These are phyloP conservation scores for Perilla frutescens DNA, from an alignment of 257 asterid genomes.

Conservation along the genomic window DNA sequence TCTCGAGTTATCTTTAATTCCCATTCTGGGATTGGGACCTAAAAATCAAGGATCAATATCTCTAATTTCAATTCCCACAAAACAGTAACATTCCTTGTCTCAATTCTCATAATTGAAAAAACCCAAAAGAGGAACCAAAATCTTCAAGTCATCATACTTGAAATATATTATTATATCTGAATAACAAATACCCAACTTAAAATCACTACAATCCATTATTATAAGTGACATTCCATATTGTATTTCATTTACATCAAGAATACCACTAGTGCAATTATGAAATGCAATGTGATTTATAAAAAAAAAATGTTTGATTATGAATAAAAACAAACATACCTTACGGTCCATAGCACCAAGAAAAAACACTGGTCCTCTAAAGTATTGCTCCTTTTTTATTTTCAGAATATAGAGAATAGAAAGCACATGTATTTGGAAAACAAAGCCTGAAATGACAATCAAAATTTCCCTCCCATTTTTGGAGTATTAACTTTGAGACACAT, in stretches of 20 bases:
- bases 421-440: conserved; percentile 34
- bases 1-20: background rate
- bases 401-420: conserved; percentile 28
- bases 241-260: background rate
- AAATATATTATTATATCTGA: background rate
- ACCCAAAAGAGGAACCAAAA: background rate
- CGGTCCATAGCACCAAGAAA: background rate
- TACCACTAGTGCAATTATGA: no score
- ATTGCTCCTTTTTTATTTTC: background rate
- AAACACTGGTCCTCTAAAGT: conserved; percentile 27
- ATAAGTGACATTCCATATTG: background rate
- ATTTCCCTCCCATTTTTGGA: conserved; percentile 27
- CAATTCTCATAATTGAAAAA: conserved; percentile 4
- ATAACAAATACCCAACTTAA: background rate
- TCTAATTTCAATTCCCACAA: conserved; percentile 3
- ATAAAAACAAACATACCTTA: conserved; percentile 13
- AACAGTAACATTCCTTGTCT: background rate
- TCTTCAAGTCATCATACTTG: background rate
- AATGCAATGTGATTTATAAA: background rate
- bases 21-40: conserved; percentile 1
- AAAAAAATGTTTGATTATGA: background rate
- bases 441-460: background rate
- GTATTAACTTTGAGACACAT: conserved; percentile 26
- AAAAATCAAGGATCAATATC: background rate
- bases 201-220: background rate